Percentiles rank a stretch among this genome's conserved stretches.
phyloP scores from a whole-genome alignment of 805 yeast genomes.

The Isabelozyma gotoi region DNA sequence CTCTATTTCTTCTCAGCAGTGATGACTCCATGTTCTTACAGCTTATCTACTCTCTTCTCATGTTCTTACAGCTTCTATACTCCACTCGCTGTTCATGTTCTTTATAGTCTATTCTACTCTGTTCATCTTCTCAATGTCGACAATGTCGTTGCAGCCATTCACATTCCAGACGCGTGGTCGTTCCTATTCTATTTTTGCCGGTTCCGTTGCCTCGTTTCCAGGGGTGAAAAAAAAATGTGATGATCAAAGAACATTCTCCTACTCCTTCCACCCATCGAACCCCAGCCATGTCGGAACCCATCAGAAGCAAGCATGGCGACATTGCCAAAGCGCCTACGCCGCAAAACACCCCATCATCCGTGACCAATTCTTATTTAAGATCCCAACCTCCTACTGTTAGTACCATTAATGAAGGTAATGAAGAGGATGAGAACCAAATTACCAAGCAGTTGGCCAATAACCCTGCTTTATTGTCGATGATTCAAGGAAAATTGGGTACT shows the following conservation, averaged over 20 bases:
- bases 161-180: neutral
- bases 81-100: too few species aligned
- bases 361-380: constrained; percentile 69
- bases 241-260: neutral
- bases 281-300: constrained; percentile 76
- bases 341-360: constrained; percentile 95
- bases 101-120: too few species aligned
- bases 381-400: constrained; percentile 54
- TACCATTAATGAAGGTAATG: constrained; percentile 66
- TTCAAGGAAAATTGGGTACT: constrained; percentile 83
- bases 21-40: too few species aligned
- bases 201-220: neutral
- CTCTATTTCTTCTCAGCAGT: too few species aligned
- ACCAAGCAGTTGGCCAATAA: constrained; percentile 61
- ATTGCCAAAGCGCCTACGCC: constrained; percentile 96
- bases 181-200: neutral
- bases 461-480: constrained; percentile 82
- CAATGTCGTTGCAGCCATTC: neutral
- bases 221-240: neutral
- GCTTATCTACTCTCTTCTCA: too few species aligned
- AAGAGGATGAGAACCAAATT: constrained; percentile 40
- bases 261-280: neutral
- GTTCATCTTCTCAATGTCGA: too few species aligned
- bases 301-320: constrained; percentile 67
- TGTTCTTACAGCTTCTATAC: too few species aligned